Conservation (phyloP, 2,329 filamentous ascomycete species). For the Xylaria sp. region DNA sequence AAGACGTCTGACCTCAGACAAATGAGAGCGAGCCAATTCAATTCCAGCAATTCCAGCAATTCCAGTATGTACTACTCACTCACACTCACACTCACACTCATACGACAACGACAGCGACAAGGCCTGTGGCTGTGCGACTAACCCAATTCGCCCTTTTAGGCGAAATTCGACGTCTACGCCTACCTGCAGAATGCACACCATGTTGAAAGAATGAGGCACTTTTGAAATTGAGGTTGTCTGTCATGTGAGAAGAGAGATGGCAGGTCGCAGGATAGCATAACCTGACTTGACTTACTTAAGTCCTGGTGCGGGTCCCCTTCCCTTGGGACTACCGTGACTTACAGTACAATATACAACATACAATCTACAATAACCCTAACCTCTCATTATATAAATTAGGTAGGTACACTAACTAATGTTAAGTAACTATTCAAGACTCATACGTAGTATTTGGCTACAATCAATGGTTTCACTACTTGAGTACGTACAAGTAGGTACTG, state of each 20-base stretch:
- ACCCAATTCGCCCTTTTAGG: constrained; percentile 9
- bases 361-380: not conserved
- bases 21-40: constrained; percentile 15
- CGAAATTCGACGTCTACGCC: not conserved
- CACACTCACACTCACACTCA: too few species aligned
- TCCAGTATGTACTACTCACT: constrained; percentile 11
- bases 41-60: too few species aligned
- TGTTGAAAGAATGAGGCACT: constrained; percentile 2
- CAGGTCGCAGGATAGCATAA: constrained; percentile 16
- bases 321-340: too few species aligned
- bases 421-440: not conserved
- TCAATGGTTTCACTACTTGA: not conserved
- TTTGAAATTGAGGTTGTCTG: not conserved
- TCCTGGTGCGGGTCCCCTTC: too few species aligned
- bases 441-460: not conserved
- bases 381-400: not conserved
- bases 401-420: too few species aligned
- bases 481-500: too few species aligned
- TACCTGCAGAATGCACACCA: constrained; percentile 23
- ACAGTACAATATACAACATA: too few species aligned
- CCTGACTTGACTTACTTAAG: too few species aligned
- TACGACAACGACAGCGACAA: too few species aligned
- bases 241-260: constrained; percentile 26
- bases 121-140: constrained; percentile 27
- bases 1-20: constrained; percentile 29